A percentile compares a stretch with the other conserved stretches of the same genome.
phyloP scores from a whole-genome alignment of 1,284 basidiomycete genomes.

The Fomitopsis pinicola region DNA sequence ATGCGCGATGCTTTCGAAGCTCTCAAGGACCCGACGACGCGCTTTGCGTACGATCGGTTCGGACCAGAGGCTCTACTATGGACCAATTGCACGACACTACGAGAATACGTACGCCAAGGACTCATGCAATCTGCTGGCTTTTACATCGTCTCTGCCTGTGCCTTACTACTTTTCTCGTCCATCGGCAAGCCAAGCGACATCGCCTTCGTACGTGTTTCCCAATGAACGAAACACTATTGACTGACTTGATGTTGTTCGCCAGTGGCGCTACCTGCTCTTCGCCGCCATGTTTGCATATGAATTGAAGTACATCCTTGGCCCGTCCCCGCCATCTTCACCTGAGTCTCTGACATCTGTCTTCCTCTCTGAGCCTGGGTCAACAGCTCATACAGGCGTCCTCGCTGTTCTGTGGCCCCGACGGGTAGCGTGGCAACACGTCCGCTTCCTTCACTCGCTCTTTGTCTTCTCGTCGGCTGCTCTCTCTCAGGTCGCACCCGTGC shows the following conservation, averaged over 20 bases:
- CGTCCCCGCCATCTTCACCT: constrained; percentile 37
- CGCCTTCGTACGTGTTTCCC: constrained; percentile 53
- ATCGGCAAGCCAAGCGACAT: constrained; percentile 57
- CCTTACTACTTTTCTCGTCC: constrained; percentile 61
- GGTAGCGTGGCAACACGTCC: constrained; percentile 68
- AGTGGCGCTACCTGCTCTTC: constrained; percentile 80
- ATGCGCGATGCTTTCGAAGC: constrained; percentile 79
- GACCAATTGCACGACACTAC: constrained; percentile 59
- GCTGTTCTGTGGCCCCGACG: constrained; percentile 56
- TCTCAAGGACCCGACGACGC: constrained; percentile 70
- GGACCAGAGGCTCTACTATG: constrained; percentile 70
- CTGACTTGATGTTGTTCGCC: constrained; percentile 4
- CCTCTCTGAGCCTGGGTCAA: constrained; percentile 26
- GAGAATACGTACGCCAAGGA: constrained; percentile 72
- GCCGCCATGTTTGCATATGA: constrained; percentile 56
- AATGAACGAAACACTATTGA: background rate
- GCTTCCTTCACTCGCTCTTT: constrained; percentile 75
- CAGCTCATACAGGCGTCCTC: constrained; percentile 33
- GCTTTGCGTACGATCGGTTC: constrained; percentile 88
- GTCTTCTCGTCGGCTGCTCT: constrained; percentile 69
- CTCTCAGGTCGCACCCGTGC: constrained; percentile 58
- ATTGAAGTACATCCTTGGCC: constrained; percentile 56
- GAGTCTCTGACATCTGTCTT: constrained; percentile 18
- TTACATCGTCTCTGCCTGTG: constrained; percentile 60
- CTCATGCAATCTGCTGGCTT: constrained; percentile 65